A percentile compares a stretch with the other conserved stretches of the same genome.
These are phyloP conservation scores for Moesziomyces sp. DNA, from an alignment of 1,284 basidiomycete genomes.

Conservation along the genomic window DNA sequence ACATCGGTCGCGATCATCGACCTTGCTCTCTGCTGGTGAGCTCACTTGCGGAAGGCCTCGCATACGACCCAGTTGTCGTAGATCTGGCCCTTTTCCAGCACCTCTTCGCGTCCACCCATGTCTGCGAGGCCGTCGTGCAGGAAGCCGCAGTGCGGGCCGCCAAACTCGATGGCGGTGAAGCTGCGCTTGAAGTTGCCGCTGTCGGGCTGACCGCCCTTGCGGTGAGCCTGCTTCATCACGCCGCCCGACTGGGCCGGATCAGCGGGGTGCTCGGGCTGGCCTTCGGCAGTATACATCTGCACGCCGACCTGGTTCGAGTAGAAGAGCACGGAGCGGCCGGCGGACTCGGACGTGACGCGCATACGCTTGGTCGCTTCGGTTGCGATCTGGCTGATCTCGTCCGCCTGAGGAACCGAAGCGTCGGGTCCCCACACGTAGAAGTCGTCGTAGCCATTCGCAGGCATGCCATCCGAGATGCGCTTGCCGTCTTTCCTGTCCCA, in stretches of 20 bases:
- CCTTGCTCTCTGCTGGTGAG: neutral
- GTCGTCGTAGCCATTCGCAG: constrained; percentile 56
- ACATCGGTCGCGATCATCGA: neutral
- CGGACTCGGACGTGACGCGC: constrained; percentile 34
- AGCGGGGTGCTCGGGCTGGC: constrained; percentile 42
- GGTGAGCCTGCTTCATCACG: constrained; percentile 42
- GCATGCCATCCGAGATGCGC: constrained; percentile 30
- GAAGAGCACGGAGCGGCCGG: constrained; percentile 47
- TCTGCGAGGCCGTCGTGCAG: constrained; percentile 33
- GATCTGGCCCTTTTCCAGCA: constrained; percentile 49
- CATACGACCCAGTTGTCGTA: constrained; percentile 56
- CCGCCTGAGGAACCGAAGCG: constrained; percentile 21
- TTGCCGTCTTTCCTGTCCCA: constrained; percentile 44
- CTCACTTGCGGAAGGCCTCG: constrained; percentile 38
- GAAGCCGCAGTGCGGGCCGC: constrained; percentile 62
- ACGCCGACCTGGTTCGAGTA: constrained; percentile 58
- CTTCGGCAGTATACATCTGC: constrained; percentile 58
- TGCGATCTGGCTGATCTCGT: constrained; percentile 29
- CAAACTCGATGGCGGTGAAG: constrained; percentile 58
- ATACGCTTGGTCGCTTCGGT: constrained; percentile 35
- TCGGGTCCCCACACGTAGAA: constrained; percentile 59
- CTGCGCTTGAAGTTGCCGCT: constrained; percentile 48
- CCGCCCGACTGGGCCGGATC: constrained; percentile 32
- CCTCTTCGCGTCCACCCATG: constrained; percentile 49
- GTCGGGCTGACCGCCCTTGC: constrained; percentile 24